phyloP scores from a whole-genome alignment of 2,329 filamentous ascomycete genomes.

The Cytospora piceae region DNA sequence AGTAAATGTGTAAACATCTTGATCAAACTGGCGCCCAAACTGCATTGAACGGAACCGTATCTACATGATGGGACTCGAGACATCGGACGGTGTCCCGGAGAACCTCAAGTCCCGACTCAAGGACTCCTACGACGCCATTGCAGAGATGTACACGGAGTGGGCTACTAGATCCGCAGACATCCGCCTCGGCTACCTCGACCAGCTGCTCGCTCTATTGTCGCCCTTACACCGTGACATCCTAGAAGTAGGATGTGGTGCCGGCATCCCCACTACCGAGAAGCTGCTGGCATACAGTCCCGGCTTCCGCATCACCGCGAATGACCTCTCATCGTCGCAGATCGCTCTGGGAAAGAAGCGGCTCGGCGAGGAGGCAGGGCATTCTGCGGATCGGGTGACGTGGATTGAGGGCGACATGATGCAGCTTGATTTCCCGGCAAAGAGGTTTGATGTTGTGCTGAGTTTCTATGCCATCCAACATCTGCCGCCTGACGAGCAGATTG shows the following conservation, averaged over 20 bases:
- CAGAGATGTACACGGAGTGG: conserved; percentile 46
- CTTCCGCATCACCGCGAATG: conserved; percentile 43
- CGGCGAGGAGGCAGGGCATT: conserved; percentile 23
- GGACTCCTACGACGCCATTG: conserved; percentile 46
- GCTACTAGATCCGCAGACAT: conserved; percentile 38
- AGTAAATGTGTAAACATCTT: neutral
- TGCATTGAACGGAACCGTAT: neutral
- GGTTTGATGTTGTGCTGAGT: conserved; percentile 14
- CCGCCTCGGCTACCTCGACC: conserved; percentile 42
- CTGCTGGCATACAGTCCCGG: conserved; percentile 38
- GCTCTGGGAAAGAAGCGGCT: conserved; percentile 38
- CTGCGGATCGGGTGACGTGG: conserved; percentile 21
- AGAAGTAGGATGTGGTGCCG: conserved; percentile 49
- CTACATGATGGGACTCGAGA: conserved; percentile 1
- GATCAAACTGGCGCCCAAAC: neutral
- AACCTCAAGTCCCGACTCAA: conserved; percentile 46
- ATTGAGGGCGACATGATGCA: conserved; percentile 26
- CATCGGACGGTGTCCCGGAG: neutral
- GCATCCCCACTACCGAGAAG: conserved; percentile 42
- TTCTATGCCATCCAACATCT: conserved; percentile 62
- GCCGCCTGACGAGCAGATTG: conserved; percentile 52
- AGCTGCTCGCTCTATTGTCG: conserved; percentile 37
- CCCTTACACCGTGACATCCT: conserved; percentile 36
- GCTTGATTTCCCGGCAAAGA: conserved; percentile 35
- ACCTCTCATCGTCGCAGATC: conserved; percentile 47